Evolutionary conservation across 352 stramenopile genomes (phyloP).

Genomic region (Phytopythium chamaehyphon): DNA sequence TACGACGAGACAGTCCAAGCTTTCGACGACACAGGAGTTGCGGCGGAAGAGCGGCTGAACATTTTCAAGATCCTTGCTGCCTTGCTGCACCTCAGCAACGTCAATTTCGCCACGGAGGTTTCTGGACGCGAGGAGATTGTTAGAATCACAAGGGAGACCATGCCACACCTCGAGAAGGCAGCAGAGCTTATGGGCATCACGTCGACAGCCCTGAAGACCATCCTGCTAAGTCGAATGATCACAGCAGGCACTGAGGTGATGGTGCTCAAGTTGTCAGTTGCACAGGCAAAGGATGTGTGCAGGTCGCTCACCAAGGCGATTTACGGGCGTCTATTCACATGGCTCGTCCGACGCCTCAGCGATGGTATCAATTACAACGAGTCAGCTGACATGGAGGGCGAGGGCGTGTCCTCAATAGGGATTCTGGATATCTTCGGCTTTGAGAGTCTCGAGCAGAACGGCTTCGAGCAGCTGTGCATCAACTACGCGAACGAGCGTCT

Average conservation of each 20-base stretch:
- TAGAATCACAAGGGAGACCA: conserved; percentile 29
- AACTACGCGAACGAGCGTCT: conserved; percentile 87
- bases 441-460: conserved; percentile 77
- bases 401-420: conserved; percentile 64
- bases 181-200: conserved; percentile 87
- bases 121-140: conserved; percentile 36
- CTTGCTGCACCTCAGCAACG: conserved; percentile 94
- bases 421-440: conserved; percentile 91
- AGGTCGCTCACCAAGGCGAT: conserved; percentile 95
- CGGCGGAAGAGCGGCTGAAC: conserved; percentile 30
- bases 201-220: conserved; percentile 69
- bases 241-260: conserved; percentile 90
- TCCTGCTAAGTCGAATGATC: conserved; percentile 90
- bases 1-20: conserved; percentile 69
- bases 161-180: conserved; percentile 71
- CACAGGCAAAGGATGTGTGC: conserved; percentile 85
- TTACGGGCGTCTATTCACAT: conserved; percentile 95
- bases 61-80: conserved; percentile 85
- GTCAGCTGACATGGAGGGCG: conserved; percentile 31
- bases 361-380: conserved; percentile 78
- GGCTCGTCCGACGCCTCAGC: conserved; percentile 87
- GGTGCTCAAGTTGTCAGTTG: conserved; percentile 63
- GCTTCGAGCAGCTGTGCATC: conserved; percentile 86
- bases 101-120: conserved; percentile 71
- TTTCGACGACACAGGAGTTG: conserved; percentile 72